A percentile compares a stretch with the other conserved stretches of the same genome.
These are phyloP conservation scores for Collybiopsis confluens DNA, from an alignment of 768 basidiomycete genomes.

Conservation along the genomic window DNA sequence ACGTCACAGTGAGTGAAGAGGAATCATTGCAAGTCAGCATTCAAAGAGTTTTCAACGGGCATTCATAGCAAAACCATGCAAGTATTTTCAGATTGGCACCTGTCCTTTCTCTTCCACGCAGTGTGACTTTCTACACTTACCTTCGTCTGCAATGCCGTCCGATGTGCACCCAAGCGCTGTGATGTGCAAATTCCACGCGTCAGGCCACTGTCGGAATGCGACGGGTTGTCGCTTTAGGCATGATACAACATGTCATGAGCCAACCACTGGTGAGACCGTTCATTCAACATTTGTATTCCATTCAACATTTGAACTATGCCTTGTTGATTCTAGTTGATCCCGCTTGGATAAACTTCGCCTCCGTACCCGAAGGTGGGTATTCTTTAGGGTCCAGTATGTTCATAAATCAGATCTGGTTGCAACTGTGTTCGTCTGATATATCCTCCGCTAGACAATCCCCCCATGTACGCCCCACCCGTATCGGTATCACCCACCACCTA, in stretches of 20 bases:
- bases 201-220: conserved; percentile 34
- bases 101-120: conserved; percentile 41
- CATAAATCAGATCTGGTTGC: too few species aligned
- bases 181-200: conserved; percentile 30
- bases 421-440: background rate
- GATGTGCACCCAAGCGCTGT: conserved; percentile 17
- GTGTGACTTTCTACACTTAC: conserved; percentile 44
- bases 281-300: background rate
- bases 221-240: conserved; percentile 35
- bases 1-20: conserved; percentile 4
- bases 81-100: conserved; percentile 38
- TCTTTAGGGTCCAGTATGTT: background rate
- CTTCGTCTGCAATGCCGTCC: conserved; percentile 19
- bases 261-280: background rate
- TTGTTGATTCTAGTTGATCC: background rate
- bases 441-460: background rate
- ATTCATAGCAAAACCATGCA: conserved; percentile 43
- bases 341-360: background rate
- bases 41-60: background rate
- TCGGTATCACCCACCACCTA: background rate
- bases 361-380: background rate
- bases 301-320: too few species aligned
- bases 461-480: background rate
- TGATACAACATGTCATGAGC: conserved; percentile 10
- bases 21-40: background rate